Evolutionary conservation across 2,329 filamentous ascomycete species (phyloP).

Genomic region (Ascochyta clinopodiicola): DNA sequence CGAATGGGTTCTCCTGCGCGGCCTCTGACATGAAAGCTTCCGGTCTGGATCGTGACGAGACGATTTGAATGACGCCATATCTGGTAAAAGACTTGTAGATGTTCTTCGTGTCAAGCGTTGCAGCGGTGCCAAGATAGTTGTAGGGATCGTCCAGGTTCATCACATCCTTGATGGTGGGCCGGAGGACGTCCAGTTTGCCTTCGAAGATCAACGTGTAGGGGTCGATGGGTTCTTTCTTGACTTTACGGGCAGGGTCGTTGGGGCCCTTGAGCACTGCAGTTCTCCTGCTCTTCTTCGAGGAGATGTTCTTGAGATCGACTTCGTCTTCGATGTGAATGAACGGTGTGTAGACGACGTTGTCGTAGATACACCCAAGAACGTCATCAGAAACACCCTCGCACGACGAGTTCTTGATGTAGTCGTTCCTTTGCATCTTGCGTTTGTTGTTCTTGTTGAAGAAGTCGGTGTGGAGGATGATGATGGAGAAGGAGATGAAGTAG

Average conservation of each 20-base stretch:
- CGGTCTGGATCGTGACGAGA: conserved; percentile 89
- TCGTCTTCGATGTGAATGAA: conserved; percentile 98
- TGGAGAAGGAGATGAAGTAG: conserved; percentile 97
- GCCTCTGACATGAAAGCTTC: conserved; percentile 94
- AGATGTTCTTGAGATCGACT: conserved; percentile 75
- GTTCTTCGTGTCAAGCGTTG: conserved; percentile 78
- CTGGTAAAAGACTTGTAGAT: conserved; percentile 89
- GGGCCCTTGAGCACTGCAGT: conserved; percentile 61
- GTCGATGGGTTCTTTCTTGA: conserved; percentile 84
- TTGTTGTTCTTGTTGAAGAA: conserved; percentile 99
- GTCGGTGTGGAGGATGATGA: conserved; percentile 95
- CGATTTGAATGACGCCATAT: conserved; percentile 90
- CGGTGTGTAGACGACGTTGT: conserved; percentile 97
- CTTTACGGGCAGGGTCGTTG: conserved; percentile 69
- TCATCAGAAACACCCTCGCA: conserved; percentile 94
- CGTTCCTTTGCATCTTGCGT: conserved; percentile 94
- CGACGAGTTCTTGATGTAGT: conserved; percentile 93
- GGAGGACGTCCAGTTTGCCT: conserved; percentile 79
- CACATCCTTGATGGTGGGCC: conserved; percentile 88
- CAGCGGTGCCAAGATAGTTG: conserved; percentile 79
- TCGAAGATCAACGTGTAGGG: conserved; percentile 95
- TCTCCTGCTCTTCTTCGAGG: conserved; percentile 74
- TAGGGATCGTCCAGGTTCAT: conserved; percentile 94
- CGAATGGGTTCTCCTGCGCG: conserved; percentile 81
- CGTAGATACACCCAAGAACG: conserved; percentile 94